A percentile compares a stretch with the other conserved stretches of the same genome.
Conservation (phyloP, 192 early-diverging fungal genomes). For the Backusella circina region DNA sequence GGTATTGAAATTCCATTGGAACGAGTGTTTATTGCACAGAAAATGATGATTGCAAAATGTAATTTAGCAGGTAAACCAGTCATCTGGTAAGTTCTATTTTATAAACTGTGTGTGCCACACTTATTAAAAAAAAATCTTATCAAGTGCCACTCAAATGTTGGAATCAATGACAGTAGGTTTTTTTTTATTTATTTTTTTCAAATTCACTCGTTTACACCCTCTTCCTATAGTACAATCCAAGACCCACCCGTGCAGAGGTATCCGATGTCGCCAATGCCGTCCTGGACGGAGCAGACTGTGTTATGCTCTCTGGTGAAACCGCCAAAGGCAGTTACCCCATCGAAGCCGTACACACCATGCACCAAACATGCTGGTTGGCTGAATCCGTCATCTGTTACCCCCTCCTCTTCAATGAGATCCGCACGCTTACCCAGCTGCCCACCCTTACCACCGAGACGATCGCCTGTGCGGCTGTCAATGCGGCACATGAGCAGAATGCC, state of each 20-base stretch:
- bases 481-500: conserved; percentile 70
- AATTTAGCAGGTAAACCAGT: conserved; percentile 92
- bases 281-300: conserved; percentile 90
- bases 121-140: background rate
- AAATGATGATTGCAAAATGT: conserved; percentile 96
- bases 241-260: conserved; percentile 92
- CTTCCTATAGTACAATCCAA: conserved; percentile 64
- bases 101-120: background rate
- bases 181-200: background rate
- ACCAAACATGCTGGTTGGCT: conserved; percentile 65
- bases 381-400: conserved; percentile 89
- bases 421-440: conserved; percentile 64
- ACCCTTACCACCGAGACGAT: conserved; percentile 82
- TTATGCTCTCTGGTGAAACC: conserved; percentile 95
- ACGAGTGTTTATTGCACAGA: conserved; percentile 83
- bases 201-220: background rate
- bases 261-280: conserved; percentile 96
- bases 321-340: conserved; percentile 87
- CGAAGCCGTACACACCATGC: conserved; percentile 77
- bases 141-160: conserved; percentile 90
- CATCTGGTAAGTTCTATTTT: conserved; percentile 42
- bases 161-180: conserved; percentile 69
- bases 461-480: conserved; percentile 80
- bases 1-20: conserved; percentile 94
- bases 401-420: conserved; percentile 81